Conservation (phyloP, 768 basidiomycete genomes). For the Tricholoma saponaceum region DNA sequence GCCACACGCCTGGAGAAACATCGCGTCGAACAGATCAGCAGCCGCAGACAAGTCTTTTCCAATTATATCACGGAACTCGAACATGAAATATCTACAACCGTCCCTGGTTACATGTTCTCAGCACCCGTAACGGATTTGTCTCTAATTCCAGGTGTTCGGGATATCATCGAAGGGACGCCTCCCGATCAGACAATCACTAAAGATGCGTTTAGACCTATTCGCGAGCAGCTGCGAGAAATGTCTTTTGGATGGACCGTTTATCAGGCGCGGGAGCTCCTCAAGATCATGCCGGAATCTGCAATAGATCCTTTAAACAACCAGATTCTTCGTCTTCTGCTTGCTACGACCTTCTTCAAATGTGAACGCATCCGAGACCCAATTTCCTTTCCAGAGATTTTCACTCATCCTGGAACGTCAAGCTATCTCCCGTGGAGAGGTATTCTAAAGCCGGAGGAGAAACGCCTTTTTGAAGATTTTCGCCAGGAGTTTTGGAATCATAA, state of each 20-base stretch:
- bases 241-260: slow-evolving; percentile 11
- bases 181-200: slow-evolving; percentile 10
- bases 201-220: slow-evolving; percentile 10
- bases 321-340: slow-evolving; percentile 16
- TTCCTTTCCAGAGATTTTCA: slow-evolving; percentile 13
- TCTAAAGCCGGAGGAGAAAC: slow-evolving; percentile 7
- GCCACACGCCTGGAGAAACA: slow-evolving; percentile 10
- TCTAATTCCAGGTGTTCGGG: slow-evolving; percentile 13
- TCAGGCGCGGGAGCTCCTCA: slow-evolving; percentile 10
- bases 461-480: slow-evolving; percentile 18
- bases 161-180: slow-evolving; percentile 16
- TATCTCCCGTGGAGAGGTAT: slow-evolving; percentile 8
- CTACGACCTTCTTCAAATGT: slow-evolving; percentile 22
- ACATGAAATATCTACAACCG: neutral
- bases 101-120: slow-evolving; percentile 1
- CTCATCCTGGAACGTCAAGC: slow-evolving; percentile 14
- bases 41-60: slow-evolving; percentile 15
- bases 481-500: slow-evolving; percentile 20
- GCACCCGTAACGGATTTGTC: slow-evolving; percentile 16
- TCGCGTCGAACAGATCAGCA: slow-evolving; percentile 13
- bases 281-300: slow-evolving; percentile 15
- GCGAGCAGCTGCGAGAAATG: slow-evolving; percentile 8
- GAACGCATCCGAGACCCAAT: slow-evolving; percentile 14
- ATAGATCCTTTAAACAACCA: neutral
- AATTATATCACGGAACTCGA: slow-evolving; percentile 10